phyloP scores from a whole-genome alignment of 805 yeast genomes.

The Saturnispora diversa region DNA sequence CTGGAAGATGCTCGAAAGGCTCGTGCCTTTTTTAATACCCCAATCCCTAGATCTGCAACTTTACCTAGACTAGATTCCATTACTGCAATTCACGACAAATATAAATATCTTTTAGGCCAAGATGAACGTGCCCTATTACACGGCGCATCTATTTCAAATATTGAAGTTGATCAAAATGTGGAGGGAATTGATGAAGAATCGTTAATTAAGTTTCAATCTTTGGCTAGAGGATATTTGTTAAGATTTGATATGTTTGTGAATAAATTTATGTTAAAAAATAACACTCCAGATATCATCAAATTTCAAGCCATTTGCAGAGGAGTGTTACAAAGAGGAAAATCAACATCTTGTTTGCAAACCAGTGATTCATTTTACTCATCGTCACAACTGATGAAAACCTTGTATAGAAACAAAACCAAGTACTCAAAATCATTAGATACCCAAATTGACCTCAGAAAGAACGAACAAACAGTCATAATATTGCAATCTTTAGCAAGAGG shows the following conservation, averaged over 20 bases:
- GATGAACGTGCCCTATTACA: constrained; percentile 19
- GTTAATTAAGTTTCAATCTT: constrained; percentile 49
- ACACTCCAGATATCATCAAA: constrained; percentile 39
- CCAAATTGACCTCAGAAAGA: constrained; percentile 15
- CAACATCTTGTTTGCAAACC: background rate
- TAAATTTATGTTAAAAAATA: constrained; percentile 51
- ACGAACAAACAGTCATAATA: constrained; percentile 20
- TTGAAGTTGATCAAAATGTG: background rate
- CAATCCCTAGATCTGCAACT: constrained; percentile 7
- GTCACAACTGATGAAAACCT: constrained; percentile 34
- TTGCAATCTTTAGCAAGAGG: constrained; percentile 35
- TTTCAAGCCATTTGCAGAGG: constrained; percentile 51
- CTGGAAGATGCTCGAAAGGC: constrained; percentile 13
- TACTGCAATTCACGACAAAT: constrained; percentile 15
- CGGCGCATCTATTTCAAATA: background rate
- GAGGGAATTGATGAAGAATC: constrained; percentile 7
- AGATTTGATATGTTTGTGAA: constrained; percentile 59
- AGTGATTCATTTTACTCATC: constrained; percentile 9
- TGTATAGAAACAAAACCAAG: constrained; percentile 26
- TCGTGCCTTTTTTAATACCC: constrained; percentile 13
- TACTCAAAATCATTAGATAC: constrained; percentile 18
- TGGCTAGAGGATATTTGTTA: constrained; percentile 59
- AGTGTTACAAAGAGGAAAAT: constrained; percentile 11
- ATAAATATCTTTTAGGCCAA: constrained; percentile 16
- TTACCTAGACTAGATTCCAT: constrained; percentile 14